These are phyloP conservation scores for Cystofilobasidium macerans DNA, from an alignment of 768 basidiomycete genomes.

Conservation along the genomic window DNA sequence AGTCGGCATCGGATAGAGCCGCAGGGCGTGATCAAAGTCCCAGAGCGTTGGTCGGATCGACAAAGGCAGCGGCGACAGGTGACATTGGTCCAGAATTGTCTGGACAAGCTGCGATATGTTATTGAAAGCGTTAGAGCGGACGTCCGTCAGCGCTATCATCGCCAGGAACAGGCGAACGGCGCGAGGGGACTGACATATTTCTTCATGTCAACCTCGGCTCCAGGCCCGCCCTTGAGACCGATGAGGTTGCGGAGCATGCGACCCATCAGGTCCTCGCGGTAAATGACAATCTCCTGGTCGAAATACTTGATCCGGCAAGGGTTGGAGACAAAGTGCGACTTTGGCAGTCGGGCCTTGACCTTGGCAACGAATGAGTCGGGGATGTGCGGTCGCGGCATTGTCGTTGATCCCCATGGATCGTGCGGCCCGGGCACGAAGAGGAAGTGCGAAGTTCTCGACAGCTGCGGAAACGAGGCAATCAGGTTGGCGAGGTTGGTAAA, in stretches of 20 bases:
- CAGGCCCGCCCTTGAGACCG: slow-evolving; percentile 66
- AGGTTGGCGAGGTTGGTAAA: slow-evolving; percentile 80
- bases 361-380: slow-evolving; percentile 62
- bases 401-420: slow-evolving; percentile 69
- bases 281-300: slow-evolving; percentile 88
- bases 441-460: slow-evolving; percentile 72
- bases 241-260: slow-evolving; percentile 86
- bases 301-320: slow-evolving; percentile 93
- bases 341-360: slow-evolving; percentile 61
- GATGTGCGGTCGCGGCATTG: slow-evolving; percentile 69
- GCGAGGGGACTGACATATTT: slow-evolving; percentile 55
- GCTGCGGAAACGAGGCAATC: slow-evolving; percentile 64
- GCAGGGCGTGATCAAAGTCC: slow-evolving; percentile 82
- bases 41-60: slow-evolving; percentile 75
- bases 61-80: slow-evolving; percentile 75
- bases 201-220: slow-evolving; percentile 63
- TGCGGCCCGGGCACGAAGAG: slow-evolving; percentile 89
- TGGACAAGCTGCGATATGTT: slow-evolving; percentile 48
- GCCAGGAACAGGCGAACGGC: no score
- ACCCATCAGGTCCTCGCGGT: slow-evolving; percentile 84
- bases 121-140: neutral
- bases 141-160: neutral
- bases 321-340: slow-evolving; percentile 72
- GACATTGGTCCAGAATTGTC: slow-evolving; percentile 86
- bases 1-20: slow-evolving; percentile 88